These are phyloP conservation scores for Chenopodium quinoa DNA, from an alignment of 148 eudicot genomes.

Conservation along the genomic window DNA sequence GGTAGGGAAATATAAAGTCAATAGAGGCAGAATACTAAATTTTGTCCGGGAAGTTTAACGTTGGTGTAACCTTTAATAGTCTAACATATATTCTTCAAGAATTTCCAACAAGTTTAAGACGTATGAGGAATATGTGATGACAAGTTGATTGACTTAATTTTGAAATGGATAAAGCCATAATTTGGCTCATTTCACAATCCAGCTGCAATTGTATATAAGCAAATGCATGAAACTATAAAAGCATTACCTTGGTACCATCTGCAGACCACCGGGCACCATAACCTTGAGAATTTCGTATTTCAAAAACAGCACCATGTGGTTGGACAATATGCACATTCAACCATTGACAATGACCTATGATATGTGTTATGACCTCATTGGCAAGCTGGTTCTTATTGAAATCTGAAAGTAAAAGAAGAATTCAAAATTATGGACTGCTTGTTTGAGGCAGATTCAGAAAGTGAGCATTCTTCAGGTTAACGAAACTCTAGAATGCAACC, in stretches of 20 bases:
- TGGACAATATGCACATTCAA: conserved; percentile 70
- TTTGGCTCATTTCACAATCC: background rate
- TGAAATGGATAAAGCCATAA: background rate
- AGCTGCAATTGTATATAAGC: background rate
- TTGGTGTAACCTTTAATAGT: background rate
- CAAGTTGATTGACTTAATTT: background rate
- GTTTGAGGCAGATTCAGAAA: background rate
- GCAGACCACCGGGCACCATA: conserved; percentile 90
- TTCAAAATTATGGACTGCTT: conserved; percentile 1
- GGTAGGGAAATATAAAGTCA: too few relatives aligned
- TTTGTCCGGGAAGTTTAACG: background rate
- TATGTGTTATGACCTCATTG: conserved; percentile 37
- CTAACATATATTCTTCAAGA: background rate
- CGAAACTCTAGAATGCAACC: background rate
- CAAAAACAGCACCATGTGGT: conserved; percentile 75
- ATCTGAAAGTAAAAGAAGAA: conserved; percentile 43
- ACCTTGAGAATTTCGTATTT: conserved; percentile 65
- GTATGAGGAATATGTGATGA: background rate
- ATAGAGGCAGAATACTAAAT: too few relatives aligned
- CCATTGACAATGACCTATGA: conserved; percentile 61
- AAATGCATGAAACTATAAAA: background rate
- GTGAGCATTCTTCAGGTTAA: background rate
- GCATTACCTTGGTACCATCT: conserved; percentile 65
- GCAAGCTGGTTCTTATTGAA: conserved; percentile 62
- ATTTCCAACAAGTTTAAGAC: background rate